Percentiles rank a stretch among this genome's conserved stretches.
These are phyloP conservation scores for Boechera divaricarpa DNA, from an alignment of 345 rosid genomes.

Conservation along the genomic window DNA sequence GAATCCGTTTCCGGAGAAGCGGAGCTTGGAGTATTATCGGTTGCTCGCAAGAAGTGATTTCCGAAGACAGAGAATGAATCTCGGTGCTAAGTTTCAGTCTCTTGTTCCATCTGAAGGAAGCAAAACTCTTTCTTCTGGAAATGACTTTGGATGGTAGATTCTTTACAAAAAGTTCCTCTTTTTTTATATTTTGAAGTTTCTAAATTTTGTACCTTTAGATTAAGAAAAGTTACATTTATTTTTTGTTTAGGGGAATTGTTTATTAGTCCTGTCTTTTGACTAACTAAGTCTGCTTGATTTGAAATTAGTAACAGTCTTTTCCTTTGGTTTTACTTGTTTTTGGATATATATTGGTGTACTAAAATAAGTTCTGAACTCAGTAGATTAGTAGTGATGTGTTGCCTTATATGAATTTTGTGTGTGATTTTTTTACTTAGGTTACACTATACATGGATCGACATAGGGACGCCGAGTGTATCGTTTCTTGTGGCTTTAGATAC, in stretches of 20 bases:
- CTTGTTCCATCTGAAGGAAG: constrained; percentile 89
- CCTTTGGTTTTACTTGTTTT: neutral
- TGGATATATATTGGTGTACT: neutral
- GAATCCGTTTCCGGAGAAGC: constrained; percentile 59
- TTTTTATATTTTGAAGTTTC: constrained; percentile 3
- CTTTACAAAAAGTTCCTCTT: neutral
- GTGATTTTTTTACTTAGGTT: constrained; percentile 52
- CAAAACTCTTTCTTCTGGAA: constrained; percentile 65
- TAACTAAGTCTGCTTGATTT: neutral
- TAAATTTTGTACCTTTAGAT: constrained; percentile 17
- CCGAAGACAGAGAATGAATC: constrained; percentile 78
- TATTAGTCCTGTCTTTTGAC: neutral
- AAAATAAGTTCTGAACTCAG: neutral
- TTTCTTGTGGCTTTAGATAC: constrained; percentile 87
- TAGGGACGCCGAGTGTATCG: constrained; percentile 78
- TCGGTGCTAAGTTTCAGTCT: constrained; percentile 55
- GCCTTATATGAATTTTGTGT: neutral
- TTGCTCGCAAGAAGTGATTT: constrained; percentile 59
- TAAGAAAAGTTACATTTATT: neutral
- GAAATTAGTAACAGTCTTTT: neutral
- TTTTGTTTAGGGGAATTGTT: no score
- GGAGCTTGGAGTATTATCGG: constrained; percentile 62
- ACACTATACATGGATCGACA: constrained; percentile 82
- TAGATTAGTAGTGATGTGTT: constrained; percentile 8
- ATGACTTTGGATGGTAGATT: constrained; percentile 76